phyloP scores from a whole-genome alignment of 2,329 filamentous ascomycete genomes.

The Volutella citrinella region DNA sequence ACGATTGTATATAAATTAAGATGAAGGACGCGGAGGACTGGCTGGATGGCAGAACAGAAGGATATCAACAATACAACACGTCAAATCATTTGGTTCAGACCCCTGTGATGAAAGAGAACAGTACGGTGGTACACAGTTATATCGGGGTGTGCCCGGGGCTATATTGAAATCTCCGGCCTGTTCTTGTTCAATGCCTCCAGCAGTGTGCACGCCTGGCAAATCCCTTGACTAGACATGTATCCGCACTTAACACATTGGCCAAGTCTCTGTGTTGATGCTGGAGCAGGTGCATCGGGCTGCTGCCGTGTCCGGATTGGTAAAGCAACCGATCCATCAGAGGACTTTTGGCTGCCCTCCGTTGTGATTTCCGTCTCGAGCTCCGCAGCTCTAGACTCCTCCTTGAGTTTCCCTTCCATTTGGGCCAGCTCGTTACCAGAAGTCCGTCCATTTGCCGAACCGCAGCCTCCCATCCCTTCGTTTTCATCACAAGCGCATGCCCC shows the following conservation, averaged over 20 bases:
- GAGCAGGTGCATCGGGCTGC: conserved; percentile 22
- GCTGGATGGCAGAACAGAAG: conserved; percentile 14
- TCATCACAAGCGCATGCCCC: conserved; percentile 36
- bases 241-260: conserved; percentile 85
- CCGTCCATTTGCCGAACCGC: conserved; percentile 63
- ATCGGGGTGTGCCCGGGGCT: too few relatives aligned
- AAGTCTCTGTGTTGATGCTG: conserved; percentile 65
- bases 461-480: conserved; percentile 57
- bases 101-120: too few relatives aligned
- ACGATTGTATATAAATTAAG: conserved; percentile 18
- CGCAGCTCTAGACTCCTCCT: conserved; percentile 15
- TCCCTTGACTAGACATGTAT: conserved; percentile 89
- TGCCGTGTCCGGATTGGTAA: conserved; percentile 32
- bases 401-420: conserved; percentile 63
- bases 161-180: conserved; percentile 56
- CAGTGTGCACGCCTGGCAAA: conserved; percentile 91
- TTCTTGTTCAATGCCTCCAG: conserved; percentile 90
- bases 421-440: conserved; percentile 75
- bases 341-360: conserved; percentile 16
- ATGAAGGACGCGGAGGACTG: too few relatives aligned
- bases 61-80: conserved; percentile 15
- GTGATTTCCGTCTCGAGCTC: conserved; percentile 32
- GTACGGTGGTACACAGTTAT: too few relatives aligned
- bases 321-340: conserved; percentile 28
- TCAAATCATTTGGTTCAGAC: too few relatives aligned